Evolutionary conservation across 2,329 filamentous ascomycete species (phyloP).

Genomic region (Clarireedia monteithiana): DNA sequence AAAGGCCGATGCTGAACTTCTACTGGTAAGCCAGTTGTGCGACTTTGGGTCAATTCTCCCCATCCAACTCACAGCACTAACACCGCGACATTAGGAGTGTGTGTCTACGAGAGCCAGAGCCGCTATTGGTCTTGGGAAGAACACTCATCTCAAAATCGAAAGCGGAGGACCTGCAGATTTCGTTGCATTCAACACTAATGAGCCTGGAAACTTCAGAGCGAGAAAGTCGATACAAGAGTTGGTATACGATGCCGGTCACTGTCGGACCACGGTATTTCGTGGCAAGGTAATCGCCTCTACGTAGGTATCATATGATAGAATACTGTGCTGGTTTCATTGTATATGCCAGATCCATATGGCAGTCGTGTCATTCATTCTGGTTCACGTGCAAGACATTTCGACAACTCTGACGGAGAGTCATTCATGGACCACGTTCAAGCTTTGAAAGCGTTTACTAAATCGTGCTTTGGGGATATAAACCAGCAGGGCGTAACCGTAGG

Average conservation of each 20-base stretch:
- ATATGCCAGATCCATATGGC: background rate
- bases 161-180: slow-evolving; percentile 24
- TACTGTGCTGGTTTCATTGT: background rate
- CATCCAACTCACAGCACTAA: slow-evolving; percentile 6
- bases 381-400: background rate
- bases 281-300: slow-evolving; percentile 12
- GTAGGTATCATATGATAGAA: background rate
- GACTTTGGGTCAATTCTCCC: background rate
- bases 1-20: slow-evolving; percentile 45
- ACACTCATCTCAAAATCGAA: slow-evolving; percentile 13
- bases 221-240: slow-evolving; percentile 24
- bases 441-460: too few relatives aligned
- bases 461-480: too few relatives aligned
- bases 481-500: too few relatives aligned
- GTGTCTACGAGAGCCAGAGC: slow-evolving; percentile 25
- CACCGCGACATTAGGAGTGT: slow-evolving; percentile 20
- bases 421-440: too few relatives aligned
- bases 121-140: slow-evolving; percentile 22
- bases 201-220: slow-evolving; percentile 16
- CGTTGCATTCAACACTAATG: slow-evolving; percentile 21
- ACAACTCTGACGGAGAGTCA: too few relatives aligned
- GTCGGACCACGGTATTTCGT: slow-evolving; percentile 21
- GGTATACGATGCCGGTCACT: slow-evolving; percentile 24
- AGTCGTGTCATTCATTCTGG: background rate
- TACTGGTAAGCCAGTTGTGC: slow-evolving; percentile 41